Evolutionary conservation across 441 rosid species (phyloP), one percentile per base, ranked within the genome.

Genomic region (Manihot esculenta): DNA sequence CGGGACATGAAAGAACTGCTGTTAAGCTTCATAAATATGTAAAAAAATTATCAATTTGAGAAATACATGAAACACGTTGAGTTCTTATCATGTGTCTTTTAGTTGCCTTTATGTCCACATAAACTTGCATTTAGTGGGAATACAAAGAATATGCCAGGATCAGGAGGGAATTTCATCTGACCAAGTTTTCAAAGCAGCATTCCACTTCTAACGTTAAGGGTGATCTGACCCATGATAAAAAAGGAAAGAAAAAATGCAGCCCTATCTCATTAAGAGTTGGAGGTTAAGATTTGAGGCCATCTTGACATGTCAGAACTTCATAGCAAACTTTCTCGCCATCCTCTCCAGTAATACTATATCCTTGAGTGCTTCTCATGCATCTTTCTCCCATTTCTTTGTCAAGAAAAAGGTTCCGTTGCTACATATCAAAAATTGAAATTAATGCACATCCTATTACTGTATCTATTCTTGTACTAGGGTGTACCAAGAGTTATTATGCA

Each of bases 91-190:
- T 30, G 21, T 8, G 4, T 48, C 7, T 56, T 27, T 56, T 59
- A 42, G 13, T 42, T 69, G 55, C 44, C 23, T 69, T 57, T 7
- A 27, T 17, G 45, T 55, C 23, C 45, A 69, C 44, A 42, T 58
- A 24, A 57, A 33, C 0, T 12, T 57, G 42, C 64, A 12, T 41
- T n/a, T 44, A 44, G 72, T 14, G 24, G n/a, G 55, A 69, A 42
- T 2, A 58, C 2, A 59, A 11, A 44, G 62, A 26, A 10, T 10
- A 18, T 67, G 1, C 24, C 13, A 8, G 23, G 44, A 24, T 14
- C 60, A n/a, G n/a, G 48, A 49, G 10, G 41, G 70, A 9, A 30
- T 33, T 60, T 17, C 47, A n/a, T 3, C 14, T 8, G 48, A 6
- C n/a, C 17, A 14, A 21, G n/a, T 7, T 21, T 51, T 33, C 27